Evolutionary conservation across 2,329 filamentous ascomycete genomes (phyloP).

Genomic region (Aspergillus udagawae): DNA sequence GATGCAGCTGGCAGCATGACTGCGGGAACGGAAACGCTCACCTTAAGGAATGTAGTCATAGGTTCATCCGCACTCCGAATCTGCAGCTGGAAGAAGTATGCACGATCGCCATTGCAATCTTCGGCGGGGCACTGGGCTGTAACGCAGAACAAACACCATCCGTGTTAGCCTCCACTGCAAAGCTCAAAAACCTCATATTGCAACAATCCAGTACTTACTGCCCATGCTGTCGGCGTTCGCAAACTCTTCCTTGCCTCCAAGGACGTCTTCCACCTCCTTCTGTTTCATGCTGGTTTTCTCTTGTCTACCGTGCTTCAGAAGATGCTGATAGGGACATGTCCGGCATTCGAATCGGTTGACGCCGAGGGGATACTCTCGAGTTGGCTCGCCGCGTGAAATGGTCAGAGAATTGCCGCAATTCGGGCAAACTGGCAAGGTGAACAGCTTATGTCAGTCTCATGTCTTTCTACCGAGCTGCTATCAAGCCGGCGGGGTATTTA

Average conservation of each 20-base stretch:
- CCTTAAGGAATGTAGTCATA: slow-evolving; percentile 95
- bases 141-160: slow-evolving; percentile 7
- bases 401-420: slow-evolving; percentile 49
- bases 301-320: slow-evolving; percentile 74
- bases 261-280: slow-evolving; percentile 84
- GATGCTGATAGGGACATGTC: slow-evolving; percentile 88
- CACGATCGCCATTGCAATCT: slow-evolving; percentile 74
- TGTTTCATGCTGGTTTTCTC: slow-evolving; percentile 76
- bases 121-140: slow-evolving; percentile 77
- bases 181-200: neutral
- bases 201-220: slow-evolving; percentile 39
- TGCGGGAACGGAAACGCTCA: slow-evolving; percentile 32
- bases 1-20: neutral
- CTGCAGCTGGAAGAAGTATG: slow-evolving; percentile 95
- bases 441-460: slow-evolving; percentile 14
- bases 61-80: slow-evolving; percentile 97
- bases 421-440: slow-evolving; percentile 39
- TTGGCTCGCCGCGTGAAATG: slow-evolving; percentile 39
- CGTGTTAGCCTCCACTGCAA: slow-evolving; percentile 8
- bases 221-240: slow-evolving; percentile 83
- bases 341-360: slow-evolving; percentile 89
- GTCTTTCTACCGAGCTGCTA: neutral
- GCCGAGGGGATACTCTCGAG: slow-evolving; percentile 37
- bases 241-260: slow-evolving; percentile 84
- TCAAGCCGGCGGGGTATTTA: neutral